phyloP scores from a whole-genome alignment of 2,329 filamentous ascomycete species.

The Cercospora sp. region DNA sequence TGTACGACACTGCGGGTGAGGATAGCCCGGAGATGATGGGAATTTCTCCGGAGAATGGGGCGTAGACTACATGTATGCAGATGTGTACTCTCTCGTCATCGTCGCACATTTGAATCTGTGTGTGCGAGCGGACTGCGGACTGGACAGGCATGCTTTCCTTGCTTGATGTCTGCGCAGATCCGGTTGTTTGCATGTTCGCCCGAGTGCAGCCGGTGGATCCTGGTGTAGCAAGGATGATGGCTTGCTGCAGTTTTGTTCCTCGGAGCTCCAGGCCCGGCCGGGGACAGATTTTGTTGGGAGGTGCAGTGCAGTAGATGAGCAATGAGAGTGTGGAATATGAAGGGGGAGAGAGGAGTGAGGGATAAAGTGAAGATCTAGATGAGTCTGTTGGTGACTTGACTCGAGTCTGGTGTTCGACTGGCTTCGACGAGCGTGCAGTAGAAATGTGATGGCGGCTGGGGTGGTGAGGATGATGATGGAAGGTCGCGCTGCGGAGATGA shows the following conservation, averaged over 20 bases:
- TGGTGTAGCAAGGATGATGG: not conserved
- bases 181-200: conserved; percentile 13
- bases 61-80: not conserved
- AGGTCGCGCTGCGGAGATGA: not conserved
- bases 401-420: not conserved
- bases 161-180: not conserved
- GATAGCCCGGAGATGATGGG: not conserved
- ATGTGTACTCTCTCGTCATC: not conserved
- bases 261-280: not conserved
- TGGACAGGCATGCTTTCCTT: not conserved
- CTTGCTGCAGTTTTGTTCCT: not conserved
- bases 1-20: not conserved
- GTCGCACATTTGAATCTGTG: not conserved
- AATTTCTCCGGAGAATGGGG: not conserved
- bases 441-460: not conserved
- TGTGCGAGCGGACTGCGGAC: not conserved
- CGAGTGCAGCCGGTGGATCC: conserved; percentile 1
- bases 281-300: not conserved
- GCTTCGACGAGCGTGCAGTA: not conserved
- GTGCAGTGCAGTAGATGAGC: not conserved
- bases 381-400: not conserved
- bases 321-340: not conserved
- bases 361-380: not conserved
- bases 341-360: not conserved
- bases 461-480: not conserved